Evolutionary conservation across 768 basidiomycete genomes (phyloP).

Genomic region (Obba rivulosa): DNA sequence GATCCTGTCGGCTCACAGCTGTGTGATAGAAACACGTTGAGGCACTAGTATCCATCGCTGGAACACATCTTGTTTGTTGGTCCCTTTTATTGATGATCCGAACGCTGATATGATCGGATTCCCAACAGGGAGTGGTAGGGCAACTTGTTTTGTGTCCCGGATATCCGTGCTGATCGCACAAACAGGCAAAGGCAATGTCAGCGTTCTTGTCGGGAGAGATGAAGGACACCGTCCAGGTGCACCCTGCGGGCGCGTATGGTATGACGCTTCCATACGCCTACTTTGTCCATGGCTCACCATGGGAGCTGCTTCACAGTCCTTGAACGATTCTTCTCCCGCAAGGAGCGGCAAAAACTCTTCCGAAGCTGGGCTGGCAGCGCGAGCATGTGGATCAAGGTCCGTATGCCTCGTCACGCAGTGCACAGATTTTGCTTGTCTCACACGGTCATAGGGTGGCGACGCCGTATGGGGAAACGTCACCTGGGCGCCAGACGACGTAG

Average conservation of each 20-base stretch:
- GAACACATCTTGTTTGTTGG: constrained; percentile 70
- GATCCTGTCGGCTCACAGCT: background rate
- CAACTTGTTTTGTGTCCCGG: background rate
- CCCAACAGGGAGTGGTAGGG: constrained; percentile 68
- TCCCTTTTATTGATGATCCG: background rate
- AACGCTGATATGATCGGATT: background rate
- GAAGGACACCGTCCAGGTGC: constrained; percentile 86
- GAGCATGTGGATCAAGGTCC: constrained; percentile 88
- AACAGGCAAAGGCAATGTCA: constrained; percentile 88
- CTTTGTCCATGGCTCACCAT: too few relatives aligned
- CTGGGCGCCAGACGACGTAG: constrained; percentile 76
- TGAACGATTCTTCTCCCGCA: constrained; percentile 85
- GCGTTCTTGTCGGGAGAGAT: constrained; percentile 96
- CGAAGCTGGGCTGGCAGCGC: constrained; percentile 94
- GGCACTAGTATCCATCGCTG: constrained; percentile 77
- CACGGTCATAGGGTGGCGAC: constrained; percentile 61
- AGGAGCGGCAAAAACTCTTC: constrained; percentile 86
- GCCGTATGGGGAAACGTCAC: constrained; percentile 75
- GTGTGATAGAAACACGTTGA: constrained; percentile 70
- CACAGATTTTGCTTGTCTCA: too few relatives aligned
- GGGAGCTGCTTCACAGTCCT: constrained; percentile 42
- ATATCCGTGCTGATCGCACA: background rate
- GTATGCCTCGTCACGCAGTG: background rate
- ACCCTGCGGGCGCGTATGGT: constrained; percentile 78
- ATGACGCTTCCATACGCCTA: too few relatives aligned